A percentile compares a stretch with the other conserved stretches of the same genome.
Evolutionary conservation across 371 early-diverging fungal genomes (phyloP).

Genomic region (Choanephora cucurbitarum): DNA sequence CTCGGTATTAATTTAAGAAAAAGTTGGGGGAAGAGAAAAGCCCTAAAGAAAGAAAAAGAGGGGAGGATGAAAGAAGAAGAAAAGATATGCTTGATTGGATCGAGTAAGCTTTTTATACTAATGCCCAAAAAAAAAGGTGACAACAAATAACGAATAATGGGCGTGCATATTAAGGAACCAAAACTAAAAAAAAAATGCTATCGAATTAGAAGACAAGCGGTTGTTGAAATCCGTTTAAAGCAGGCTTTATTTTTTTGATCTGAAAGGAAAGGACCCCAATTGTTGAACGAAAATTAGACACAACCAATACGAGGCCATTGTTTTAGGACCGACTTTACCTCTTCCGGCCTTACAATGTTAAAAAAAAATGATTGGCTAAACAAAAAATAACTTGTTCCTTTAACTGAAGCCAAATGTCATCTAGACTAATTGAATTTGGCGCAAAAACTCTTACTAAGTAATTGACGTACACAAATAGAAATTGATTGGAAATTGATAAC

Average conservation of each 20-base stretch:
- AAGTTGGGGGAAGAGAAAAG: not conserved
- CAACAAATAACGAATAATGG: not conserved
- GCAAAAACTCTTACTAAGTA: too few species aligned
- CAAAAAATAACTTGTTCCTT: too few species aligned
- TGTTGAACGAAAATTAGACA: conserved; percentile 2
- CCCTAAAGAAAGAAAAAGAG: conserved; percentile 4
- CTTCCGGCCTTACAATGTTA: not conserved
- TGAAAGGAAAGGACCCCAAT: conserved; percentile 9
- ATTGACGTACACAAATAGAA: too few species aligned
- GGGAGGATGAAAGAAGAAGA: conserved; percentile 1
- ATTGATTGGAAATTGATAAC: too few species aligned
- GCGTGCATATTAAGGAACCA: not conserved
- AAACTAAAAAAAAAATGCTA: not conserved
- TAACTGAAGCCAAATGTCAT: too few species aligned
- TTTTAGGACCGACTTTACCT: not conserved
- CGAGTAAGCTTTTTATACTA: not conserved
- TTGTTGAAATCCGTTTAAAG: not conserved
- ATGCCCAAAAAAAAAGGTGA: not conserved
- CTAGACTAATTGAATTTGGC: too few species aligned
- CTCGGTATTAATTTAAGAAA: conserved; percentile 10
- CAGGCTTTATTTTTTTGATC: not conserved
- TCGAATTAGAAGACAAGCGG: not conserved
- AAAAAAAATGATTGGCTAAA: too few species aligned
- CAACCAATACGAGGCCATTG: conserved; percentile 10
- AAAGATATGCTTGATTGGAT: conserved; percentile 1